Percentiles rank a stretch among this genome's conserved stretches.
phyloP scores from a whole-genome alignment of 257 asterid species.

The Penstemon eatonii region DNA sequence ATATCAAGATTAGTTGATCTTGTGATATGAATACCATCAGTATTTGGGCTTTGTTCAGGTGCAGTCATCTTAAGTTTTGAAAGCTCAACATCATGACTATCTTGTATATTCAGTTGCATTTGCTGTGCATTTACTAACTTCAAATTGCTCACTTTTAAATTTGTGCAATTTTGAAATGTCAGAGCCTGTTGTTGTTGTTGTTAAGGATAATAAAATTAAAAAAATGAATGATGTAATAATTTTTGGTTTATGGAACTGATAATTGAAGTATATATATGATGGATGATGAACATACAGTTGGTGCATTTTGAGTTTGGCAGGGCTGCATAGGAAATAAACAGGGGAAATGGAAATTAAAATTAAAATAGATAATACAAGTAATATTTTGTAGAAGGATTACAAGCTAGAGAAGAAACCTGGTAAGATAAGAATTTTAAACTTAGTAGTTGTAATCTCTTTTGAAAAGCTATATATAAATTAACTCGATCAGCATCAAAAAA shows the following conservation, averaged over 20 bases:
- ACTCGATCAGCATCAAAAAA: no score
- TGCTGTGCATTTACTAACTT: constrained; percentile 67
- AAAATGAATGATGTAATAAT: background rate
- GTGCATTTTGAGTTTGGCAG: constrained; percentile 55
- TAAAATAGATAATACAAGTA: no score
- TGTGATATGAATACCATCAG: constrained; percentile 68
- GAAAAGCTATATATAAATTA: background rate
- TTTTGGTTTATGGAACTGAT: background rate
- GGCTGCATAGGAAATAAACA: constrained; percentile 34
- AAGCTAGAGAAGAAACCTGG: no score
- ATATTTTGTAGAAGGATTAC: no score
- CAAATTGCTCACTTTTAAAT: constrained; percentile 52
- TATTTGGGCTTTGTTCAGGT: constrained; percentile 60
- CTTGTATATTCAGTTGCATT: constrained; percentile 60
- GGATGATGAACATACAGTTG: constrained; percentile 40
- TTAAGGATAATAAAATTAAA: background rate
- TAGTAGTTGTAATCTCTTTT: no score
- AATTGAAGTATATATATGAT: background rate
- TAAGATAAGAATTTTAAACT: background rate
- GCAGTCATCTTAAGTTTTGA: constrained; percentile 44
- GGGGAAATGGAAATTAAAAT: constrained; percentile 1
- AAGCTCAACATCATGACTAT: constrained; percentile 40
- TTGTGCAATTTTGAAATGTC: constrained; percentile 58
- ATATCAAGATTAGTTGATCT: constrained; percentile 43
- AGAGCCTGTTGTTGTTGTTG: constrained; percentile 57